Evolutionary conservation across 2,329 filamentous ascomycete species (phyloP).

Genomic region (Phoma sp.): DNA sequence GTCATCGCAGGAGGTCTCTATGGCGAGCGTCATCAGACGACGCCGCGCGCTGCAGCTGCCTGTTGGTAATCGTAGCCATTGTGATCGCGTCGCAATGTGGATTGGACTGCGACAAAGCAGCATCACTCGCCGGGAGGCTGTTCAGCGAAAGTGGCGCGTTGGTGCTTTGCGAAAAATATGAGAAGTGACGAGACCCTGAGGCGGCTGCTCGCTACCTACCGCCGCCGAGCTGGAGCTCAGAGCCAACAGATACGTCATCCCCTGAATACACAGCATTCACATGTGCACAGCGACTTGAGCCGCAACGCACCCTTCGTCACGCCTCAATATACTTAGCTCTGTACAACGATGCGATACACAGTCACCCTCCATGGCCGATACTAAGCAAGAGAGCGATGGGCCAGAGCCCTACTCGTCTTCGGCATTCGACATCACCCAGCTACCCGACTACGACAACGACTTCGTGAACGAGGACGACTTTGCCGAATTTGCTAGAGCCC

Average conservation of each 20-base stretch:
- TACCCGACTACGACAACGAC: constrained; percentile 81
- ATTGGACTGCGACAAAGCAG: constrained; percentile 20
- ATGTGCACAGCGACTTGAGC: constrained; percentile 1
- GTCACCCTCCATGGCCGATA: constrained; percentile 49
- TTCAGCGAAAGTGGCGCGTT: neutral
- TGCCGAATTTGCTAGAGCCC: constrained; percentile 77
- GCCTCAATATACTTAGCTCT: neutral
- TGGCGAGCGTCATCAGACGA: constrained; percentile 64
- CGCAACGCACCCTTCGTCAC: neutral
- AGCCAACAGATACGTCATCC: neutral
- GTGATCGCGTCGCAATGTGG: constrained; percentile 12
- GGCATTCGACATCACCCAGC: constrained; percentile 69
- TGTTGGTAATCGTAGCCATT: neutral
- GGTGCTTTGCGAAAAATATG: neutral
- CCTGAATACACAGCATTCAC: constrained; percentile 2
- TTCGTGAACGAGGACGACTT: constrained; percentile 78
- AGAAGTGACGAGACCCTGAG: constrained; percentile 7
- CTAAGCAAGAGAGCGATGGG: constrained; percentile 55
- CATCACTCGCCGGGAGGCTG: constrained; percentile 21
- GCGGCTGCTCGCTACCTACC: neutral
- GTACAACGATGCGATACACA: constrained; percentile 22
- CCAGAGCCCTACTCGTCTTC: constrained; percentile 66
- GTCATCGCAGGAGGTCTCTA: constrained; percentile 90
- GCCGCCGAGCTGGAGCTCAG: neutral
- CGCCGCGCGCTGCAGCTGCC: constrained; percentile 20